phyloP scores from a whole-genome alignment of 1,139 yeast species.

The Debaryomyces sp. region DNA sequence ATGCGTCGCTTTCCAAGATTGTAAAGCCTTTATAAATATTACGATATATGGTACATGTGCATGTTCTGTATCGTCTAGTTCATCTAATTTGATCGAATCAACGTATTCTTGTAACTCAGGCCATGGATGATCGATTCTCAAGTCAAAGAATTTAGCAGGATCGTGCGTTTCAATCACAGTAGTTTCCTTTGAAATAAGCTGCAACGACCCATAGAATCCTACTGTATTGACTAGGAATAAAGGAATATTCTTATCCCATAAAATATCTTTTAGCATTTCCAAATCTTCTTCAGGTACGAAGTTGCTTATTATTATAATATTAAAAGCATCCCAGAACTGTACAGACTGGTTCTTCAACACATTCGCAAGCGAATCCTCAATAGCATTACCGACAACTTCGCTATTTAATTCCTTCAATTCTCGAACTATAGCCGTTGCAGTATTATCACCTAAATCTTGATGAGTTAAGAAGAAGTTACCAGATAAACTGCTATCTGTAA shows the following conservation, averaged over 20 bases:
- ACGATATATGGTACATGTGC: slow-evolving; percentile 78
- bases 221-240: slow-evolving; percentile 52
- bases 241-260: slow-evolving; percentile 55
- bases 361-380: slow-evolving; percentile 23
- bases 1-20: slow-evolving; percentile 43
- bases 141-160: slow-evolving; percentile 61
- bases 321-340: slow-evolving; percentile 53
- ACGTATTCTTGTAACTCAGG: slow-evolving; percentile 58
- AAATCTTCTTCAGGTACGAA: slow-evolving; percentile 21
- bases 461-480: slow-evolving; percentile 64
- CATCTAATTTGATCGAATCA: slow-evolving; percentile 51
- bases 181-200: slow-evolving; percentile 53
- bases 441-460: slow-evolving; percentile 45
- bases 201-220: slow-evolving; percentile 72
- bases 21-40: slow-evolving; percentile 59
- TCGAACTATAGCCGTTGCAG: slow-evolving; percentile 41
- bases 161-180: slow-evolving; percentile 80
- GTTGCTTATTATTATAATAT: slow-evolving; percentile 55
- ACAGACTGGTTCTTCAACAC: slow-evolving; percentile 19
- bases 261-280: slow-evolving; percentile 30
- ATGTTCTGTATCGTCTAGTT: slow-evolving; percentile 52
- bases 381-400: slow-evolving; percentile 50
- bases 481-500: slow-evolving; percentile 48
- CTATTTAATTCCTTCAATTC: slow-evolving; percentile 61
- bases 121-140: slow-evolving; percentile 80